phyloP scores from a whole-genome alignment of 208 protist species.

The Trypanosoma lewisi region DNA sequence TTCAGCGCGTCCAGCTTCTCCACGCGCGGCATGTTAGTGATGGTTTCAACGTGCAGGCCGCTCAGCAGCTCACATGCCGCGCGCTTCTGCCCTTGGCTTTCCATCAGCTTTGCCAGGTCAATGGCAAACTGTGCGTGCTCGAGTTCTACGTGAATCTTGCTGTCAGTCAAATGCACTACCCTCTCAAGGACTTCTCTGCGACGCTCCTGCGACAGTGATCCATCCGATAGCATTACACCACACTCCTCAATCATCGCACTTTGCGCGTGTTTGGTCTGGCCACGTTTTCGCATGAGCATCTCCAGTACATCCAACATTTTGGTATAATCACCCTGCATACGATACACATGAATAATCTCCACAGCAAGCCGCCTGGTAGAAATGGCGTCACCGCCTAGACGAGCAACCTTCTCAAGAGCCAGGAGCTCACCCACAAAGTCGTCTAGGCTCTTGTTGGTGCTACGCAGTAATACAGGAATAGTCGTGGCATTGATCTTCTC shows the following conservation, averaged over 20 bases:
- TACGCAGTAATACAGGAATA: constrained; percentile 69
- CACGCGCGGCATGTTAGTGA: constrained; percentile 94
- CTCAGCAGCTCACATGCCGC: constrained; percentile 93
- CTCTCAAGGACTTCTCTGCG: constrained; percentile 88
- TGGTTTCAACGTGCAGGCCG: constrained; percentile 96
- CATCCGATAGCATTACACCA: constrained; percentile 57
- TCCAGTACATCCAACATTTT: constrained; percentile 86
- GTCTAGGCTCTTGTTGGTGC: constrained; percentile 50
- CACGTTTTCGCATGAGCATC: constrained; percentile 92
- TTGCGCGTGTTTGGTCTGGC: constrained; percentile 92
- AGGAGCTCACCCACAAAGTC: constrained; percentile 88
- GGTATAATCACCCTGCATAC: constrained; percentile 70
- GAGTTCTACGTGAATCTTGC: constrained; percentile 96
- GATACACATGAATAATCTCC: constrained; percentile 88
- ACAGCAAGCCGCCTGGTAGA: constrained; percentile 82
- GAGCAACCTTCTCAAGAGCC: constrained; percentile 86
- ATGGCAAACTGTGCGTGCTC: constrained; percentile 94
- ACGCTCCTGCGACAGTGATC: constrained; percentile 40
- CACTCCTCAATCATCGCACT: constrained; percentile 91
- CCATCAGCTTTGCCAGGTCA: constrained; percentile 88
- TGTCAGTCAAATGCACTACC: constrained; percentile 89
- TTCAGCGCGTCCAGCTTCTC: constrained; percentile 96
- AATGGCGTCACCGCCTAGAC: constrained; percentile 74
- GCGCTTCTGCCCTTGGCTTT: constrained; percentile 86
- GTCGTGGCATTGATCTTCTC: constrained; percentile 75